Evolutionary conservation across 106 monocot genomes (phyloP), one percentile per base, ranked within the genome.

Genomic region (Allium sativum): DNA sequence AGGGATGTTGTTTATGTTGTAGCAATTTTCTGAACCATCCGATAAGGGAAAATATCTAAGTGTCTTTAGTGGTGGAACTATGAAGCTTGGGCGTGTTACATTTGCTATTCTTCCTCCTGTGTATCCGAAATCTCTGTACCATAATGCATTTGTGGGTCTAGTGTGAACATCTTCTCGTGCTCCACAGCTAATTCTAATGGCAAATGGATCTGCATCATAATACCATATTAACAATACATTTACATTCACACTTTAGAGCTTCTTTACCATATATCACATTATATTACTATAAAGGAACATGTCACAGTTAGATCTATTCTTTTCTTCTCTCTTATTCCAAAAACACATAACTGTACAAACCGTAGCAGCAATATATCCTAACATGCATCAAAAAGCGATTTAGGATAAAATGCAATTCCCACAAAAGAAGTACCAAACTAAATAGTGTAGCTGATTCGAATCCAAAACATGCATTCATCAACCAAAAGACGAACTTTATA

Each of bases 21-120:
- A 98, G 70, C 98, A 98, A 71, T 98, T 98, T 67, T 98, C 92
- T 20, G 88, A 81, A 56, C 98, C 98, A 78, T 88, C 84, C 40
- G 92, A 98, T 0, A 98, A 73, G 42, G 98, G 98, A 70, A 98
- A 98, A 74, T 82, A 88, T 5, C 98, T 77, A 65, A 98, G 88
- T 18, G 98, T 98, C 72, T 67, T 78, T 22, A 98, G 84, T 1
- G 82, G 84, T 45, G 98, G 98, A 19, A 54, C 63, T 52, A 88
- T 85, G 31, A 44, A 72, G 66, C 82, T 82, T 3, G 98, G 52
- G 5, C 47, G 53, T 42, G 77, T 74, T 18, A 82, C 98, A 63
- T 82, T 85, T 55, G 85, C 69, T 22, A 80, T 68, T 62, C 78
- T 82, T 63, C 92, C 98, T 45, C 92, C 92, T n/a, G 82, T 82